Conservation (phyloP, 306 rosid species). For the Prosopis cineraria region DNA sequence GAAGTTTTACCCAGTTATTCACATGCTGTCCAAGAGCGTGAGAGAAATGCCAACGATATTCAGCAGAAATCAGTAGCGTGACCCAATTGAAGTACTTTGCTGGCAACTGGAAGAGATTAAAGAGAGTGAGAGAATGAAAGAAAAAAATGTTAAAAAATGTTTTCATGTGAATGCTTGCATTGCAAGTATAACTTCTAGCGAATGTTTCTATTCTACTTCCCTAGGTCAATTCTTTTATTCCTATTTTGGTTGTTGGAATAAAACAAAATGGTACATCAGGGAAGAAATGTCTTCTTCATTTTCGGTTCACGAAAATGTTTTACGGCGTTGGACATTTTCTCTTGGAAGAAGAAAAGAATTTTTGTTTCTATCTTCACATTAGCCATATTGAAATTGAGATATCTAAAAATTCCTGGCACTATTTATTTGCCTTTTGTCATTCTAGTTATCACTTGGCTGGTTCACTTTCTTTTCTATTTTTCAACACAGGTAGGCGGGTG, state of each 20-base stretch:
- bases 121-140: slow-evolving; percentile 15
- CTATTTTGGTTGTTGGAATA: background rate
- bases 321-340: background rate
- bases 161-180: background rate
- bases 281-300: background rate
- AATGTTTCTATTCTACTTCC: background rate
- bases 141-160: slow-evolving; percentile 4
- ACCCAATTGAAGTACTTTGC: background rate
- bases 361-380: background rate
- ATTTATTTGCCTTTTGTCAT: background rate
- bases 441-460: background rate
- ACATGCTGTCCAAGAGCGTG: slow-evolving; percentile 20
- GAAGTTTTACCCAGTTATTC: slow-evolving; percentile 20
- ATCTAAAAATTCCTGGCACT: background rate
- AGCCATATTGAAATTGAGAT: background rate
- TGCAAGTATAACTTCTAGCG: background rate
- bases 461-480: background rate
- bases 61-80: background rate
- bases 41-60: slow-evolving; percentile 6
- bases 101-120: background rate
- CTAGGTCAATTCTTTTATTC: background rate
- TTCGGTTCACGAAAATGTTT: background rate
- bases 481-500: background rate
- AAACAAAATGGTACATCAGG: background rate
- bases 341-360: background rate